A percentile compares a stretch with the other conserved stretches of the same genome.
Conservation (phyloP, 2,329 filamentous ascomycete genomes). For the Fonsecaea erecta region DNA sequence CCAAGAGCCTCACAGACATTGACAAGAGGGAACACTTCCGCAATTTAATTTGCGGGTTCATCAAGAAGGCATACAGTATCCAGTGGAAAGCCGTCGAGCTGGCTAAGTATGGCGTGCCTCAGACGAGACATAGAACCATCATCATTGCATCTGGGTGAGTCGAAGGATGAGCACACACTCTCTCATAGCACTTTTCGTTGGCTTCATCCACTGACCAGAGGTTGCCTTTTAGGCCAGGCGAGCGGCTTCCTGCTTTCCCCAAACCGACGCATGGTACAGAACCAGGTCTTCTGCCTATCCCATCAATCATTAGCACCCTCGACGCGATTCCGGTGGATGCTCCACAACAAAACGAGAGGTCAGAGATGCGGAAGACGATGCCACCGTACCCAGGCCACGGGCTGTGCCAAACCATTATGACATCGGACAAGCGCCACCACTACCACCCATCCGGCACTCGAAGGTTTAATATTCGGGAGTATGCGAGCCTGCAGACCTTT, state of each 20-base stretch:
- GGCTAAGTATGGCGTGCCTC: conserved; percentile 56
- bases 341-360: not conserved
- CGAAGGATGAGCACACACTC: not conserved
- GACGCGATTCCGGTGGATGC: conserved; percentile 43
- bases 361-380: not conserved
- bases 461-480: conserved; percentile 69
- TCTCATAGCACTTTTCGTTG: too few relatives aligned
- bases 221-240: conserved; percentile 65
- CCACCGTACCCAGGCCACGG: conserved; percentile 39
- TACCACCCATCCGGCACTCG: conserved; percentile 69
- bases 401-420: conserved; percentile 65
- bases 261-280: conserved; percentile 59
- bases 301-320: conserved; percentile 52
- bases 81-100: conserved; percentile 67
- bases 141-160: conserved; percentile 60
- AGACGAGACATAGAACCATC: conserved; percentile 55
- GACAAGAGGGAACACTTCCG: conserved; percentile 62
- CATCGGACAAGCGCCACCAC: conserved; percentile 60
- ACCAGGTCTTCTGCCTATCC: conserved; percentile 42
- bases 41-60: conserved; percentile 66
- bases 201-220: conserved; percentile 48
- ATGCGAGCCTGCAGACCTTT: conserved; percentile 72
- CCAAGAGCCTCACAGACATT: conserved; percentile 66
- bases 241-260: conserved; percentile 70
- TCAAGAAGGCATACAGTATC: conserved; percentile 69